Evolutionary conservation across 1,284 basidiomycete species (phyloP).

Genomic region (Tylopilus microsporus): DNA sequence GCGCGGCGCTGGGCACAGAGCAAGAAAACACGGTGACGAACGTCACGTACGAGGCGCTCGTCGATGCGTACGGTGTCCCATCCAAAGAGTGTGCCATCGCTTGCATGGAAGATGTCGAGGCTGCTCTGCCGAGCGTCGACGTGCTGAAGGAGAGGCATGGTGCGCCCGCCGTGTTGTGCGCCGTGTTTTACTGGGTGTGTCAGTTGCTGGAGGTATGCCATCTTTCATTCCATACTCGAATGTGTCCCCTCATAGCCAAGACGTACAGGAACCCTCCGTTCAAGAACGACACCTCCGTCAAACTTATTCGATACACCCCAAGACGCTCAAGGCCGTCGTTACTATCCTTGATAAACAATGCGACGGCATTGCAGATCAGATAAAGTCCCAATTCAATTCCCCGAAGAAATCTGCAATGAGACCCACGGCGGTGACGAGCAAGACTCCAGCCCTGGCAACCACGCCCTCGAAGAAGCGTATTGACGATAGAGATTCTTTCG

Average conservation of each 20-base stretch:
- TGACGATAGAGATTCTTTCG: slow-evolving; percentile 2
- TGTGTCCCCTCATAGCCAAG: not conserved
- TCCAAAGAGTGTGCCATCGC: slow-evolving; percentile 15
- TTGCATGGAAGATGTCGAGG: slow-evolving; percentile 30
- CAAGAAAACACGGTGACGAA: not conserved
- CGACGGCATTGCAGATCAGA: slow-evolving; percentile 25
- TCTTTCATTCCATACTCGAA: not conserved
- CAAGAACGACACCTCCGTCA: slow-evolving; percentile 18
- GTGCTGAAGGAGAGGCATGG: slow-evolving; percentile 22
- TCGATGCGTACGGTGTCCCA: slow-evolving; percentile 14
- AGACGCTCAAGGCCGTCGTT: slow-evolving; percentile 22
- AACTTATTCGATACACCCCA: slow-evolving; percentile 15
- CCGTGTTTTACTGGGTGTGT: slow-evolving; percentile 32
- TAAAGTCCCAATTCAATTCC: slow-evolving; percentile 21
- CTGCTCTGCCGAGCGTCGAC: slow-evolving; percentile 11
- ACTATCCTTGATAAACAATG: slow-evolving; percentile 24
- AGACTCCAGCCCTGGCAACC: not conserved
- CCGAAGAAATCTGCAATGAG: slow-evolving; percentile 17
- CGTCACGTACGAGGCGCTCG: slow-evolving; percentile 25
- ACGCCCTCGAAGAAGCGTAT: slow-evolving; percentile 25
- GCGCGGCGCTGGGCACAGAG: slow-evolving; percentile 15
- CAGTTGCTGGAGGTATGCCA: slow-evolving; percentile 29
- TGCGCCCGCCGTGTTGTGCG: slow-evolving; percentile 18
- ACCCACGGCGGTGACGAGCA: not conserved
- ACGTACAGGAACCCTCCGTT: slow-evolving; percentile 21